phyloP scores from a whole-genome alignment of 1,139 yeast genomes.

The Geotrichum restrictum region DNA sequence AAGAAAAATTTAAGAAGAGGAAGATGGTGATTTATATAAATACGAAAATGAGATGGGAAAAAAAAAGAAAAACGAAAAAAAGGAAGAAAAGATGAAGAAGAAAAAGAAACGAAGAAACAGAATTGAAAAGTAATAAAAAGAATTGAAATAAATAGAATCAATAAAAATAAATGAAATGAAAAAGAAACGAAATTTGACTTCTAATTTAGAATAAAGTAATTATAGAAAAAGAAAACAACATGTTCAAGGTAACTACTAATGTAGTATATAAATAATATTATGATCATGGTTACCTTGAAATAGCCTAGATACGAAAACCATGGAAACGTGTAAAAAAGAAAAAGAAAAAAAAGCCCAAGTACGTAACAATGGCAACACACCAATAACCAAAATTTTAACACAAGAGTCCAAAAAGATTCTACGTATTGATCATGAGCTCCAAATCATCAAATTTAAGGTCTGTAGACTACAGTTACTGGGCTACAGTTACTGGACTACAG shows the following conservation, averaged over 20 bases:
- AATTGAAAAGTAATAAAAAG: too few species aligned
- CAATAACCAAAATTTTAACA: too few species aligned
- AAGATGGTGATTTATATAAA: not conserved
- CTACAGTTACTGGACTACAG: too few species aligned
- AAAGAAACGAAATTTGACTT: not conserved
- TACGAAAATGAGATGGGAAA: not conserved
- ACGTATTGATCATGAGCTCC: too few species aligned
- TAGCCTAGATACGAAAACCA: too few species aligned
- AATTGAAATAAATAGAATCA: not conserved
- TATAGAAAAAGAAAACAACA: slow-evolving; percentile 1
- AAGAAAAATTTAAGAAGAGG: not conserved
- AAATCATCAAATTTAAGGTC: too few species aligned
- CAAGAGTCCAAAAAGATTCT: too few species aligned
- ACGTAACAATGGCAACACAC: too few species aligned
- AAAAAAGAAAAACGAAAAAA: not conserved
- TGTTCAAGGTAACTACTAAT: not conserved
- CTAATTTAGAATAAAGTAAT: not conserved
- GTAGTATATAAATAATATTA: not conserved
- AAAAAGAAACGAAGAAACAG: not conserved
- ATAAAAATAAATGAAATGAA: not conserved
- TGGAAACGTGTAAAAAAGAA: too few species aligned
- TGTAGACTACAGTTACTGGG: too few species aligned
- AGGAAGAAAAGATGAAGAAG: not conserved
- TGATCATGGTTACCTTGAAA: too few species aligned
- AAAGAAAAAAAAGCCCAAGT: too few species aligned